Base-by-base conservation (phyloP, 1,139 yeast genomes). In the Meyerozyma guilliermondii region DNA sequence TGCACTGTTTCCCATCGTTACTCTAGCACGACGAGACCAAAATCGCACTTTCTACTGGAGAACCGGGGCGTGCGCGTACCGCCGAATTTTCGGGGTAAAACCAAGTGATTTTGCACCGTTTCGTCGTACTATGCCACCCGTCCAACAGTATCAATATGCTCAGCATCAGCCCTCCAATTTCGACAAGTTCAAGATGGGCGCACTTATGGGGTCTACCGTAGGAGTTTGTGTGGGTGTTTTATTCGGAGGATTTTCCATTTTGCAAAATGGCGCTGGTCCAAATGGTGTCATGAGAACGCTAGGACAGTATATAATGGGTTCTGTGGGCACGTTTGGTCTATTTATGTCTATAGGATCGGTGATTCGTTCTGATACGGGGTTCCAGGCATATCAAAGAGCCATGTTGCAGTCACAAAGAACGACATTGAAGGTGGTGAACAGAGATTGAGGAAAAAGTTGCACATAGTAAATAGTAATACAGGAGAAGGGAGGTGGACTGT, bases 161-260 rank as follows among this genome's bases (percentile, higher is more conserved):
- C 83, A 76, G 49, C 92, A 85, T 53, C 88, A 84, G 60, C 95
- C 94, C 46, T 84, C 96, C 40, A 82, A 85, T 66, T 89, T 89
- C 69, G 96, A 92, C 49, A 92, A 91, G 70, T 87, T 92, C 78
- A 92, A 92, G 69, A 94, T 92, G 98, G 98, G 98, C 44, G 84
- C 91, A 50, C 71, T 91, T 69, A 94, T 92, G 98, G 98, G 98
- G 44, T 72, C 92, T 39, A 83, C 96, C 22, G 97, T 89, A 27
- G 98, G 98, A 47, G 95, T 91, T 16, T 94, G 95, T 60, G 91
- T 92, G 38, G 98, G 98, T 46, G 87, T 92, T 41, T 71, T 92
- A 53, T 92, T 92, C 61, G 98, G 98, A 48, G 95, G 96, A 23
- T 83, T 87, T 58, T 85, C 97, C 46, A 86, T 94, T 50, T 68